These are phyloP conservation scores for Lunasporangiospora selenospora DNA, from an alignment of 192 early-diverging fungal genomes.

Conservation along the genomic window DNA sequence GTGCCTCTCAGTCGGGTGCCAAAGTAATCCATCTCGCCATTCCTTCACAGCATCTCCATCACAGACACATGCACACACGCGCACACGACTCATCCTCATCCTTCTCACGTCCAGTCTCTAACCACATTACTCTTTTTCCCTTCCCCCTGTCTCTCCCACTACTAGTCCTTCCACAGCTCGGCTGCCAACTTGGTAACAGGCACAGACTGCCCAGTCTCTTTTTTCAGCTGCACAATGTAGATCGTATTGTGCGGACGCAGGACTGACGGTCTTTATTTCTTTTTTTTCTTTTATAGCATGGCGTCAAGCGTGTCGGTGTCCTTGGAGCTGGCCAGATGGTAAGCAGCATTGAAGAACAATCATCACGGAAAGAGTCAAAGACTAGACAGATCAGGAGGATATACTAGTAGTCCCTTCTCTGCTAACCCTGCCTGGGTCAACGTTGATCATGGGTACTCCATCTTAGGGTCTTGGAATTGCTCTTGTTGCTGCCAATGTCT, in stretches of 20 bases:
- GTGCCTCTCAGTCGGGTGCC: slow-evolving; percentile 44
- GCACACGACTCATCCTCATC: background rate
- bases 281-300: slow-evolving; percentile 18
- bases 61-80: background rate
- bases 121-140: background rate
- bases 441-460: background rate
- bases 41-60: background rate
- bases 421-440: too few relatives aligned
- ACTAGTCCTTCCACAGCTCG: slow-evolving; percentile 43
- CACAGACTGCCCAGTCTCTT: too few relatives aligned
- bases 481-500: slow-evolving; percentile 83
- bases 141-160: background rate
- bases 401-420: too few relatives aligned
- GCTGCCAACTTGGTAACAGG: slow-evolving; percentile 34
- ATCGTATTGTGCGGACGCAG: background rate
- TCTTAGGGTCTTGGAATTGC: slow-evolving; percentile 82
- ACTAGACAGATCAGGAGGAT: too few relatives aligned
- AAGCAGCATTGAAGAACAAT: background rate
- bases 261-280: background rate
- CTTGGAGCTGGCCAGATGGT: slow-evolving; percentile 97
- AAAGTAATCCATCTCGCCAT: slow-evolving; percentile 16
- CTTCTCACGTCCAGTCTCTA: background rate
- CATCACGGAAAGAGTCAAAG: too few relatives aligned
- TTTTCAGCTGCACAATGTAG: too few relatives aligned
- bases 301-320: slow-evolving; percentile 71